A percentile compares a stretch with the other conserved stretches of the same genome.
Evolutionary conservation across 108 stramenopile genomes (phyloP).

Genomic region (Cyclotella kingstonii): DNA sequence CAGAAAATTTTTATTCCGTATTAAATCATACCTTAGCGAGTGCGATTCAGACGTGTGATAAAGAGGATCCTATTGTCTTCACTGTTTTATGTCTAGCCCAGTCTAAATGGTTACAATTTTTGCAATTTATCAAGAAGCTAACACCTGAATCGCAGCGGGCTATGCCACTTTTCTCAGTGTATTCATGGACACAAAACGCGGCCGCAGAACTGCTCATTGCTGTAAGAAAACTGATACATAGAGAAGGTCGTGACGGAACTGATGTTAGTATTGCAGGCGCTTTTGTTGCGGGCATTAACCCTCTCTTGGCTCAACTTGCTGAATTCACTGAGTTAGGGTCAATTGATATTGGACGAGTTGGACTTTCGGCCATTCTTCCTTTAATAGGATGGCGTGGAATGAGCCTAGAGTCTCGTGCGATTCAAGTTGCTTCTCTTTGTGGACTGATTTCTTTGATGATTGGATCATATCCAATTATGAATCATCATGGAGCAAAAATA

Average conservation of each 20-base stretch:
- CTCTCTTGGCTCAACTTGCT: conserved; percentile 48
- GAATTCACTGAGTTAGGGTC: conserved; percentile 36
- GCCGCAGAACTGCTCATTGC: conserved; percentile 16
- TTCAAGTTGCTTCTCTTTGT: conserved; percentile 37
- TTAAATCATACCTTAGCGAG: conserved; percentile 13
- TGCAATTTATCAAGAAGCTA: background rate
- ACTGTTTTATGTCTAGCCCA: conserved; percentile 28
- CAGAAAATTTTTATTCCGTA: conserved; percentile 4
- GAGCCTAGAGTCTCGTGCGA: conserved; percentile 21
- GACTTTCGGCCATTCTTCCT: conserved; percentile 60
- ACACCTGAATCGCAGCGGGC: background rate
- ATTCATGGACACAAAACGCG: conserved; percentile 14
- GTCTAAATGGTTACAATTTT: conserved; percentile 25
- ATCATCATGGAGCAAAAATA: conserved; percentile 63
- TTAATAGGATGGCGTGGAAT: conserved; percentile 42
- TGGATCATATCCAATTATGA: conserved; percentile 65
- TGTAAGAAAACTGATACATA: conserved; percentile 15
- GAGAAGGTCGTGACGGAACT: conserved; percentile 24
- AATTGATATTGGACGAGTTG: conserved; percentile 61
- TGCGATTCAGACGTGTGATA: conserved; percentile 15
- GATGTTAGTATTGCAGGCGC: conserved; percentile 34
- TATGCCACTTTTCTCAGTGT: background rate
- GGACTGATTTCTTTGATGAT: conserved; percentile 55
- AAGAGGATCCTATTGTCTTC: conserved; percentile 23
- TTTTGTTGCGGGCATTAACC: conserved; percentile 57